Evolutionary conservation across 2,329 filamentous ascomycete genomes (phyloP).

Genomic region (Alternaria brassicicola): DNA sequence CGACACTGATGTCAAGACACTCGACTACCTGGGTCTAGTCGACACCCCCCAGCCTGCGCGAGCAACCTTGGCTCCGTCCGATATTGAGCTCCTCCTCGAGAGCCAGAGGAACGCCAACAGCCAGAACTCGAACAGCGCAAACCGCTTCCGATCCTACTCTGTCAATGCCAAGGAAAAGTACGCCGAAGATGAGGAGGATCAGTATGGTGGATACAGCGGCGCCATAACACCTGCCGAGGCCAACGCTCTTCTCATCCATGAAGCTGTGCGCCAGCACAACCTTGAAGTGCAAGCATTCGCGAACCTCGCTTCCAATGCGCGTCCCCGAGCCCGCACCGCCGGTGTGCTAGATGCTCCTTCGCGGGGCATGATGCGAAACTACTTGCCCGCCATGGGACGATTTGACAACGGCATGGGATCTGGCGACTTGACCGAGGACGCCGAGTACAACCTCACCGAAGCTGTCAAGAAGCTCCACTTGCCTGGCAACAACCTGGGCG

Average conservation of each 20-base stretch:
- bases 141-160: constrained; percentile 93
- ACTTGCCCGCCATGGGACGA: constrained; percentile 65
- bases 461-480: constrained; percentile 75
- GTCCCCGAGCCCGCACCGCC: constrained; percentile 88
- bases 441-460: constrained; percentile 79
- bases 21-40: constrained; percentile 94
- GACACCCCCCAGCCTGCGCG: constrained; percentile 86
- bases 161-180: constrained; percentile 99
- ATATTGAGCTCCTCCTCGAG: constrained; percentile 57
- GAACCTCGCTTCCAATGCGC: constrained; percentile 77
- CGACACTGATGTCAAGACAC: constrained; percentile 87
- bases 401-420: constrained; percentile 74
- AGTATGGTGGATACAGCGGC: constrained; percentile 66
- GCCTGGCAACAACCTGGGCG: constrained; percentile 67
- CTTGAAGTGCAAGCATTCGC: constrained; percentile 91
- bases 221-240: constrained; percentile 65
- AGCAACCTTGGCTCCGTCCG: constrained; percentile 71
- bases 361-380: constrained; percentile 68
- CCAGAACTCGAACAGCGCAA: constrained; percentile 70
- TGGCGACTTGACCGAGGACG: constrained; percentile 76
- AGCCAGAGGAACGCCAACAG: constrained; percentile 62
- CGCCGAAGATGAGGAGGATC: constrained; percentile 83
- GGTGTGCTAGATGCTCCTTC: constrained; percentile 84
- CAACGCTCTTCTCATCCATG: constrained; percentile 66
- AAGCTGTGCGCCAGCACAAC: constrained; percentile 87